Conservation (phyloP, 495 filamentous ascomycete genomes). For the Trichocladium antarcticum region DNA sequence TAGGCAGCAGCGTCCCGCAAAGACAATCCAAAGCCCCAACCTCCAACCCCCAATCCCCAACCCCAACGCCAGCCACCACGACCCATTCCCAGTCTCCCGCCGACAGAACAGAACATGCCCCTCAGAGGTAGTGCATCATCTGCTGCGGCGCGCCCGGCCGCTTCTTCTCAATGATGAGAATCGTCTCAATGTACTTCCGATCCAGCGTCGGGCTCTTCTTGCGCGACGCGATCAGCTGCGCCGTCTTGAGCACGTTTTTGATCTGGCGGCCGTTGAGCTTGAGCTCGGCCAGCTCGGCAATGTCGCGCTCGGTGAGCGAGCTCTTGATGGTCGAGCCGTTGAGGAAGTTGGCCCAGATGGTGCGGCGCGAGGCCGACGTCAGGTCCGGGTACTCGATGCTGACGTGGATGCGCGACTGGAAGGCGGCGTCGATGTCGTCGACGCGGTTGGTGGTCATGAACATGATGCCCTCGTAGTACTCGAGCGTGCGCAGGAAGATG, state of each 20-base stretch:
- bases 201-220: slow-evolving; percentile 23
- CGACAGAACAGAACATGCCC: neutral
- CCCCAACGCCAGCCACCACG: neutral
- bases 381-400: slow-evolving; percentile 39
- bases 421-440: slow-evolving; percentile 39
- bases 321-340: slow-evolving; percentile 17
- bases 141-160: slow-evolving; percentile 18
- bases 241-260: slow-evolving; percentile 45
- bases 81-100: neutral
- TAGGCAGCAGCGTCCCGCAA: too few relatives aligned
- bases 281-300: slow-evolving; percentile 28
- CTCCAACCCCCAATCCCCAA: neutral
- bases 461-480: slow-evolving; percentile 49
- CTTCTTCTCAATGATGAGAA: slow-evolving; percentile 25
- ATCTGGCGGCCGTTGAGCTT: slow-evolving; percentile 37
- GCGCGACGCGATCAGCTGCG: slow-evolving; percentile 25
- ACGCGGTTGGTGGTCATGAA: slow-evolving; percentile 50
- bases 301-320: slow-evolving; percentile 19
- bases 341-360: slow-evolving; percentile 28
- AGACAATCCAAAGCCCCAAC: too few relatives aligned
- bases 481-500: slow-evolving; percentile 45
- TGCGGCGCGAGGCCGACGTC: slow-evolving; percentile 19
- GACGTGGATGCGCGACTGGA: slow-evolving; percentile 43
- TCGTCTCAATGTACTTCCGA: slow-evolving; percentile 22
- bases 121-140: slow-evolving; percentile 22